Evolutionary conservation across 2,329 filamentous ascomycete genomes (phyloP).

Genomic region (Aspergillus neoniger): DNA sequence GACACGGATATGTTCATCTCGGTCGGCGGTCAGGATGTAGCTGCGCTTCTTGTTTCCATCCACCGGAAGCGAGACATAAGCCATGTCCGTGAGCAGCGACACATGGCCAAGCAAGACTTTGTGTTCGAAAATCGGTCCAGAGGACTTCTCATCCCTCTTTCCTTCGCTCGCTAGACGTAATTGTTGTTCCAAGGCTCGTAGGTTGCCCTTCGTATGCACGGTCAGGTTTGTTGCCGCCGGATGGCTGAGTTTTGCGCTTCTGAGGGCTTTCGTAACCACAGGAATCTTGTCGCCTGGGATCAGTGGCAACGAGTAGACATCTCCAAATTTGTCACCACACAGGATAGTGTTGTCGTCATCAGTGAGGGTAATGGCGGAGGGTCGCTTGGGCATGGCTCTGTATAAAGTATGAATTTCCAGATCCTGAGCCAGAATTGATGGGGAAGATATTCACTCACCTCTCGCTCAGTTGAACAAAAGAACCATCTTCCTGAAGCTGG

Average conservation of each 20-base stretch:
- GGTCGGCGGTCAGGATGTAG: conserved; percentile 68
- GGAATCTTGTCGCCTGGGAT: conserved; percentile 44
- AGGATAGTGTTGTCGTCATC: conserved; percentile 72
- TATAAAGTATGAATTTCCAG: conserved; percentile 14
- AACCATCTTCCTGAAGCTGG: conserved; percentile 62
- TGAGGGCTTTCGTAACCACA: conserved; percentile 39
- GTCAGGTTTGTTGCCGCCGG: conserved; percentile 60
- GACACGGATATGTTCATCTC: conserved; percentile 83
- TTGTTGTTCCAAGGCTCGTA: conserved; percentile 59
- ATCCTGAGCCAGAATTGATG: background rate
- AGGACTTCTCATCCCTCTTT: conserved; percentile 40
- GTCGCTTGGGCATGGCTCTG: conserved; percentile 85
- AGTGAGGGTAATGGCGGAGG: conserved; percentile 72
- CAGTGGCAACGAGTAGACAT: conserved; percentile 87
- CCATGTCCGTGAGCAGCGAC: conserved; percentile 74
- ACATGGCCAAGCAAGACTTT: conserved; percentile 87
- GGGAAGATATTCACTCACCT: conserved; percentile 55
- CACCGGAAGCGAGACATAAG: conserved; percentile 36
- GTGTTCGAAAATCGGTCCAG: conserved; percentile 66
- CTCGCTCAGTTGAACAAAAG: conserved; percentile 68
- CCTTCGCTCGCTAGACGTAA: conserved; percentile 49
- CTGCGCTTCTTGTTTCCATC: conserved; percentile 46
- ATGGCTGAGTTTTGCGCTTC: conserved; percentile 42
- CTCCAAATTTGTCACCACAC: conserved; percentile 91
- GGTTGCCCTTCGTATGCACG: conserved; percentile 64